Percentiles rank a stretch among this genome's conserved stretches.
These are phyloP conservation scores for Musa troglodytarum DNA, from an alignment of 176 grass and related monocot genomes.

Conservation along the genomic window DNA sequence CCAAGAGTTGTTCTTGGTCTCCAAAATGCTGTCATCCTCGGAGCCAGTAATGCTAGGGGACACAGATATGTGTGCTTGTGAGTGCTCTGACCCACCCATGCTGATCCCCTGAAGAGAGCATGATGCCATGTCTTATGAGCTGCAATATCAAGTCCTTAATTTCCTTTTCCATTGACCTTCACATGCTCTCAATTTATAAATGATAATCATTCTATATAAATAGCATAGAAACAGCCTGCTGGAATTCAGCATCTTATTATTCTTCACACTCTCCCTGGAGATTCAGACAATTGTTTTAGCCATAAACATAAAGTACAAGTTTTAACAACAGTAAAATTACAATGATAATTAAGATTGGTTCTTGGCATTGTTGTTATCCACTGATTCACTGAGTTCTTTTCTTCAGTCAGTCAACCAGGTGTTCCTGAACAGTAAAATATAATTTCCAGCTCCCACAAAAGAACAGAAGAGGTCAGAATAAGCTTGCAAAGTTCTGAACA, in stretches of 20 bases:
- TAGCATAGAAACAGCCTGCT: neutral
- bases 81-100: neutral
- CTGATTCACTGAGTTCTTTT: neutral
- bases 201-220: neutral
- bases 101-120: slow-evolving; percentile 9
- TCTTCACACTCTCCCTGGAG: no score
- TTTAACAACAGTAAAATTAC: no score
- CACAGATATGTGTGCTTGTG: neutral
- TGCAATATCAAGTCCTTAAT: neutral
- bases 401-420: neutral
- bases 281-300: no score
- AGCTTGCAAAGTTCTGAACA: neutral
- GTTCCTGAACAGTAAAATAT: neutral
- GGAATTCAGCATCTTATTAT: no score
- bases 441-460: neutral
- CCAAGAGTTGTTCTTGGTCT: neutral
- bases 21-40: neutral
- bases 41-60: neutral
- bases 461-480: neutral
- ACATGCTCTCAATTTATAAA: neutral
- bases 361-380: neutral
- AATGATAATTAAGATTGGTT: neutral
- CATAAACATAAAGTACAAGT: no score
- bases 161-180: slow-evolving; percentile 8
- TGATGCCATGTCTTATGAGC: slow-evolving; percentile 10